A percentile compares a stretch with the other conserved stretches of the same genome.
Conservation (phyloP, 495 filamentous ascomycete genomes). For the Xylaria scruposa region DNA sequence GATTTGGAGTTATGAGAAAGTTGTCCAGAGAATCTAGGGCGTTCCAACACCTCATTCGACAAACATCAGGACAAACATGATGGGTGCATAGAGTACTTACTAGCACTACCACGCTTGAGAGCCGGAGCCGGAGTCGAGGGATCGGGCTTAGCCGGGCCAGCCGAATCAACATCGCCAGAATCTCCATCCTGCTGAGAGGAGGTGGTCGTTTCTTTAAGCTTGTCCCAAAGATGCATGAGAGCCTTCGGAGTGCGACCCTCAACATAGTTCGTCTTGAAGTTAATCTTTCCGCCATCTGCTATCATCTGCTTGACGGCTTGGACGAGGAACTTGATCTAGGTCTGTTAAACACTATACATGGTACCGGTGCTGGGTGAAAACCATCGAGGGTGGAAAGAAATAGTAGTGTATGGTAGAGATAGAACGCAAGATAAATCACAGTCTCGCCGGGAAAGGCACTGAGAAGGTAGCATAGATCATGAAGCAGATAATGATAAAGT, state of each 20-base stretch:
- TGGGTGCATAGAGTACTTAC: conserved; percentile 12
- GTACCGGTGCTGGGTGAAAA: not conserved
- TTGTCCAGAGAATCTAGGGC: not conserved
- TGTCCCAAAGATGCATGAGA: conserved; percentile 26
- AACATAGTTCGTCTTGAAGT: conserved; percentile 16
- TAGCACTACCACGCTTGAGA: not conserved
- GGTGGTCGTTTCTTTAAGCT: too few relatives aligned
- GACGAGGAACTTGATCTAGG: conserved; percentile 43
- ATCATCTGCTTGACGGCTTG: conserved; percentile 32
- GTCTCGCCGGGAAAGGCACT: not conserved
- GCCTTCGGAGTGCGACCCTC: conserved; percentile 40
- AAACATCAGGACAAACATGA: not conserved
- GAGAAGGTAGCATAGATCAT: not conserved
- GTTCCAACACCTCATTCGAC: not conserved
- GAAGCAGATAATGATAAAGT: not conserved
- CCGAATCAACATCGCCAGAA: not conserved
- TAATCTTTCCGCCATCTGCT: conserved; percentile 24
- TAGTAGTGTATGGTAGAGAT: not conserved
- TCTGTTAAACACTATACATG: not conserved
- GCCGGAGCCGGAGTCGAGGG: conserved; percentile 14
- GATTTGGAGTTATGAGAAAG: not conserved
- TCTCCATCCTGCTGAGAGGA: not conserved
- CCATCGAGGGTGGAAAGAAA: not conserved
- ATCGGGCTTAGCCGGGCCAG: too few relatives aligned
- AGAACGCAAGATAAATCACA: not conserved